phyloP scores from a whole-genome alignment of 208 protist species.

The Giardia duodenalis region DNA sequence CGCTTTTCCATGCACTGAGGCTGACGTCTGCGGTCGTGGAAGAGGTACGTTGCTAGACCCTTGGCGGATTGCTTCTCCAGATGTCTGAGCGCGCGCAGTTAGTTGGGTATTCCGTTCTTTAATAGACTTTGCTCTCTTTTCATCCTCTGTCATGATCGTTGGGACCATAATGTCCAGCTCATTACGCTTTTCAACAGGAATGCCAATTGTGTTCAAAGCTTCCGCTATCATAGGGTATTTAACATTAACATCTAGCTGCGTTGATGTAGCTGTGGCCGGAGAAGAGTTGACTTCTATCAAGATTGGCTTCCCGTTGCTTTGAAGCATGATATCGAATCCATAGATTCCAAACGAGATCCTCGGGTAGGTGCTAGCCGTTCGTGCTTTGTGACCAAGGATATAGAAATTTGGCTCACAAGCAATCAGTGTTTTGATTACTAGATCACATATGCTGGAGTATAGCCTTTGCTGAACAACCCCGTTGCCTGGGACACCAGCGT shows the following conservation, averaged over 20 bases:
- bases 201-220: not conserved
- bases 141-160: not conserved
- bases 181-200: not conserved
- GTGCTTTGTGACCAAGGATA: not conserved
- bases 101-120: not conserved
- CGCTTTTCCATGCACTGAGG: no score
- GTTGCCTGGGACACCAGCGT: not conserved
- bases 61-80: not conserved
- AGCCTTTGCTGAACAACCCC: not conserved
- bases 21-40: no score
- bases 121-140: not conserved
- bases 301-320: not conserved
- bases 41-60: not conserved
- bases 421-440: not conserved
- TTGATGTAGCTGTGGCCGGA: slow-evolving; percentile 25
- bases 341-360: not conserved
- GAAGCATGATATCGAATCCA: slow-evolving; percentile 33
- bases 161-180: not conserved
- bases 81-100: not conserved
- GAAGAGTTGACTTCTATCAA: slow-evolving; percentile 37
- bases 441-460: not conserved
- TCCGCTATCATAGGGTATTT: slow-evolving; percentile 11
- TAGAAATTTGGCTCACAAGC: not conserved
- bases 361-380: not conserved
- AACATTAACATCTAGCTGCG: not conserved